Percentiles rank a stretch among this genome's conserved stretches.
Conservation (phyloP, 345 rosid species). For the Geranium brycei region DNA sequence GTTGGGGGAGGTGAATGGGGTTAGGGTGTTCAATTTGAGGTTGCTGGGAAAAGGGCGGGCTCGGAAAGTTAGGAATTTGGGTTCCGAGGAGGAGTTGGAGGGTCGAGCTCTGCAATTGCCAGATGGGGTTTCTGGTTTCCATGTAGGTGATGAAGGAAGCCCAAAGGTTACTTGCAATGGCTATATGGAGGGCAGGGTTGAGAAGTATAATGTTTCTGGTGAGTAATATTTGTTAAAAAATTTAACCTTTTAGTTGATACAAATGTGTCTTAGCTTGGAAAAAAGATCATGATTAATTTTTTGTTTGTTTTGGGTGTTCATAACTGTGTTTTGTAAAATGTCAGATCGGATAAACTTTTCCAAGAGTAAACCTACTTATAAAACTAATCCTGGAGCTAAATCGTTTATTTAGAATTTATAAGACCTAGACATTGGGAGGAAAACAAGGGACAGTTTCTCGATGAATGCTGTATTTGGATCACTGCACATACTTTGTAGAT, state of each 20-base stretch:
- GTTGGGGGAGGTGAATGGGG: constrained; percentile 66
- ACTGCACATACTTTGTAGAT: neutral
- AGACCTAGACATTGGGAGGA: neutral
- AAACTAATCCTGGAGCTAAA: neutral
- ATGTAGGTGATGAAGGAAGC: constrained; percentile 9
- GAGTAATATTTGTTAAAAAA: constrained; percentile 12
- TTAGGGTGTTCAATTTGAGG: constrained; percentile 48
- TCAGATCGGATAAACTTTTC: neutral
- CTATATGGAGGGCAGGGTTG: constrained; percentile 28
- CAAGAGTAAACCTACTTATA: neutral
- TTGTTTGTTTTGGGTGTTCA: neutral
- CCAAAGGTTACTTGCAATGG: constrained; percentile 24
- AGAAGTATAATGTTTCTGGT: constrained; percentile 38
- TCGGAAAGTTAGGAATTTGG: constrained; percentile 27
- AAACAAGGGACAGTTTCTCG: neutral
- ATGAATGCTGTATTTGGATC: neutral
- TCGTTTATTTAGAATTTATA: neutral
- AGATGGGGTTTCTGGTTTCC: constrained; percentile 24
- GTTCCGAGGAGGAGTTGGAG: constrained; percentile 18
- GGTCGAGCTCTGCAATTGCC: constrained; percentile 20
- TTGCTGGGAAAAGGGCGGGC: constrained; percentile 37
- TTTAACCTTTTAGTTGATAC: neutral
- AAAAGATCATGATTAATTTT: no score
- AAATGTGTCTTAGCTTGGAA: neutral
- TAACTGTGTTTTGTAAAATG: neutral